Conservation (phyloP, 495 filamentous ascomycete genomes). For the Xylaria bambusicola region DNA sequence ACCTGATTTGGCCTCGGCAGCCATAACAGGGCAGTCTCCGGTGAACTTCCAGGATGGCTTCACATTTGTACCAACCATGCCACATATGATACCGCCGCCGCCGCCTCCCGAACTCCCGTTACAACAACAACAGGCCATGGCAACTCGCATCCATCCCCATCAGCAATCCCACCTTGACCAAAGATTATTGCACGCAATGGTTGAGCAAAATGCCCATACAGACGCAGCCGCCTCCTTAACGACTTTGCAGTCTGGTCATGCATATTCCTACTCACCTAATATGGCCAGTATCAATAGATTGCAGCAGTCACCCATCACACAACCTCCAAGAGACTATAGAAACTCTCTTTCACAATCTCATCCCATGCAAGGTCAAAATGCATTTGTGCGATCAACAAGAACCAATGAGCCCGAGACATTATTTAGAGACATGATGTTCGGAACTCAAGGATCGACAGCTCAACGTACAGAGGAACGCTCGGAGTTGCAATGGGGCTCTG, state of each 20-base stretch:
- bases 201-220: slow-evolving; percentile 29
- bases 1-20: slow-evolving; percentile 21
- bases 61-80: slow-evolving; percentile 25
- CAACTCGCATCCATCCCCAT: slow-evolving; percentile 3
- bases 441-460: slow-evolving; percentile 19
- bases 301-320: slow-evolving; percentile 20
- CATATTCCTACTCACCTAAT: slow-evolving; percentile 18
- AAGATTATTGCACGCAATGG: slow-evolving; percentile 18
- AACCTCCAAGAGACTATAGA: slow-evolving; percentile 20
- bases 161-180: background rate
- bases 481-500: slow-evolving; percentile 66
- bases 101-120: slow-evolving; percentile 19
- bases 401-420: slow-evolving; percentile 25
- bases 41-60: slow-evolving; percentile 24
- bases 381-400: slow-evolving; percentile 23
- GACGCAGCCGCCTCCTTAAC: slow-evolving; percentile 30
- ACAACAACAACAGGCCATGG: slow-evolving; percentile 21
- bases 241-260: slow-evolving; percentile 25
- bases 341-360: slow-evolving; percentile 16
- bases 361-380: slow-evolving; percentile 14
- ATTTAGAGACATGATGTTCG: slow-evolving; percentile 45
- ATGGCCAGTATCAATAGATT: slow-evolving; percentile 18
- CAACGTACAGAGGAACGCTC: slow-evolving; percentile 22
- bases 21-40: slow-evolving; percentile 21
- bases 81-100: slow-evolving; percentile 37